Conservation (phyloP, 148 eudicot species). For the Silene latifolia region DNA sequence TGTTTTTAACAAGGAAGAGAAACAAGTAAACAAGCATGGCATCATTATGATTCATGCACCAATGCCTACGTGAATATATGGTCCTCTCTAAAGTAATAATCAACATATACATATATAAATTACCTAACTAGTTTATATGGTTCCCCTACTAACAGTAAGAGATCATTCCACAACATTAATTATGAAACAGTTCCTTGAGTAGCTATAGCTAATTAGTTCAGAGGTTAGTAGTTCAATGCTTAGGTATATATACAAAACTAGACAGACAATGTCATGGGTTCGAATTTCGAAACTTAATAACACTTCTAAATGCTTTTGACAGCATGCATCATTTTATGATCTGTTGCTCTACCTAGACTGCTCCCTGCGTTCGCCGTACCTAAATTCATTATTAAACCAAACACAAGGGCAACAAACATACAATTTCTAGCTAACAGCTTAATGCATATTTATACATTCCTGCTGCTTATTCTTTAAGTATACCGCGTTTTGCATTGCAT, state of each 20-base stretch:
- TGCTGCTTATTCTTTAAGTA: conserved; percentile 3
- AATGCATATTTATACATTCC: neutral
- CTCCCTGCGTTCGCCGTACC: neutral
- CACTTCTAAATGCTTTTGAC: neutral
- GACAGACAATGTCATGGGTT: conserved; percentile 14
- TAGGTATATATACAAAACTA: conserved; percentile 7
- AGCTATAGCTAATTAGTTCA: neutral
- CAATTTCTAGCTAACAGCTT: neutral
- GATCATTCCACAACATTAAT: too few species aligned
- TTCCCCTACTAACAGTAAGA: neutral
- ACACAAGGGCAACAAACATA: conserved; percentile 1
- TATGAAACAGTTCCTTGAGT: neutral
- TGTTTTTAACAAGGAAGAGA: neutral
- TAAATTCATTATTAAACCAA: neutral
- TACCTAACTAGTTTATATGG: neutral
- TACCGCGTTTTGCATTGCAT: neutral
- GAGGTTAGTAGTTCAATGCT: neutral
- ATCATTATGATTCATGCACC: neutral
- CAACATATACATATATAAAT: too few species aligned
- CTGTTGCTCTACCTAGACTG: conserved; percentile 8
- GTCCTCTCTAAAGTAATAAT: neutral
- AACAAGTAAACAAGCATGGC: neutral
- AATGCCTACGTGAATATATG: neutral
- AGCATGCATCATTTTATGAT: neutral
- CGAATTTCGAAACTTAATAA: conserved; percentile 2